Percentiles rank a stretch among this genome's conserved stretches.
Evolutionary conservation across 768 basidiomycete species (phyloP).

Genomic region (Podaxis rugospora): DNA sequence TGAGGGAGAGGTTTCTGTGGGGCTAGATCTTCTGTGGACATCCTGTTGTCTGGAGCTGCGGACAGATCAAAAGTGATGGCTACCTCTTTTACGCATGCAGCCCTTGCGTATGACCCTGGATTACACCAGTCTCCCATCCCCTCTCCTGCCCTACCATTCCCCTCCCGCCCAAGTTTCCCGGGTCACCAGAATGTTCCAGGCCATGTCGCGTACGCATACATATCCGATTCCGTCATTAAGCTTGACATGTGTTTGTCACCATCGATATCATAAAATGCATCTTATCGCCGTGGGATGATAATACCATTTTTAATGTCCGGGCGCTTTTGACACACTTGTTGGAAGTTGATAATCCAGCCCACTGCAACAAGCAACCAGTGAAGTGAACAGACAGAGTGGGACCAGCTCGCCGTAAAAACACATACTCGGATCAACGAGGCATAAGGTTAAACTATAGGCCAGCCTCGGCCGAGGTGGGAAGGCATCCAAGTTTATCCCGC

Average conservation of each 20-base stretch:
- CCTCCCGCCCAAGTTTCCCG: neutral
- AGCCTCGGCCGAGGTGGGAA: neutral
- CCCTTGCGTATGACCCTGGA: slow-evolving; percentile 4
- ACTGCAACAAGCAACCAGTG: neutral
- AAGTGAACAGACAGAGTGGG: neutral
- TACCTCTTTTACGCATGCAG: slow-evolving; percentile 4
- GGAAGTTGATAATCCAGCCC: neutral
- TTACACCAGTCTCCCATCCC: neutral
- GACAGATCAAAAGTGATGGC: slow-evolving; percentile 10
- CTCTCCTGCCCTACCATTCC: neutral
- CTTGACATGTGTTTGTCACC: neutral
- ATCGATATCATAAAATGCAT: neutral
- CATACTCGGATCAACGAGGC: neutral
- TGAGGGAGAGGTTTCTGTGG: neutral
- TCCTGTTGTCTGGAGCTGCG: slow-evolving; percentile 1
- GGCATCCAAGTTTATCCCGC: neutral
- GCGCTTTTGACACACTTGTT: neutral
- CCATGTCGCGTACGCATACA: neutral
- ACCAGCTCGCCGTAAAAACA: neutral
- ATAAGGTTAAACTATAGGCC: neutral
- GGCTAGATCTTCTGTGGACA: slow-evolving; percentile 3
- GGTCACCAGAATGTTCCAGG: neutral
- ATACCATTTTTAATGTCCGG: neutral
- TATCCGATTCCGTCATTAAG: neutral
- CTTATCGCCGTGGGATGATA: neutral